Evolutionary conservation across 2,329 filamentous ascomycete species (phyloP).

Genomic region (Cyanodermella asteris): DNA sequence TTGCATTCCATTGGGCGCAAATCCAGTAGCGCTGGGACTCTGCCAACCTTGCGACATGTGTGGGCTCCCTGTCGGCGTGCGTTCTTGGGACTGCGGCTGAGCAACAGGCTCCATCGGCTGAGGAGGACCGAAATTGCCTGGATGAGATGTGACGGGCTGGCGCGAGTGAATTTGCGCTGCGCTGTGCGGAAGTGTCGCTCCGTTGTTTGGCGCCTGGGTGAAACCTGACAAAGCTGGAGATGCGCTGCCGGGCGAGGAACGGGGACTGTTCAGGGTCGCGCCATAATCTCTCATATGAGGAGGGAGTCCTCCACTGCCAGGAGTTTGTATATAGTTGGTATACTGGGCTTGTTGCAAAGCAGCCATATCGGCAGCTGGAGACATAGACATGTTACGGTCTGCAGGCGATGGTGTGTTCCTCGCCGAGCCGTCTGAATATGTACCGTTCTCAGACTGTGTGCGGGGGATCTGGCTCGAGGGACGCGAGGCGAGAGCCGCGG

Average conservation of each 20-base stretch:
- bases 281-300: constrained; percentile 61
- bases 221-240: constrained; percentile 43
- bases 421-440: constrained; percentile 23
- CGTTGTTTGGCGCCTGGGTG: constrained; percentile 25
- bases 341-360: constrained; percentile 44
- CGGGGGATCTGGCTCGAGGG: constrained; percentile 15
- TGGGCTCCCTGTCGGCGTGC: no score
- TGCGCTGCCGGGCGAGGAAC: constrained; percentile 37
- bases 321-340: constrained; percentile 58
- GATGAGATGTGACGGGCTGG: no score
- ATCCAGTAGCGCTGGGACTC: no score
- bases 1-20: no score
- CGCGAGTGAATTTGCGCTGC: no score
- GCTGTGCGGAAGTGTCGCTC: no score
- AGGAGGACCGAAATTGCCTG: no score
- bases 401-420: constrained; percentile 56
- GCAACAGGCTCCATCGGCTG: no score
- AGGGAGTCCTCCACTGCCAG: no score
- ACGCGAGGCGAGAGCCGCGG: constrained; percentile 50
- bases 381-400: constrained; percentile 60
- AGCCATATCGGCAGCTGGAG: constrained; percentile 54
- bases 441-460: constrained; percentile 16
- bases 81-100: no score
- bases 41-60: no score
- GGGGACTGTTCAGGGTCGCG: constrained; percentile 41